Evolutionary conservation across 2,329 filamentous ascomycete species (phyloP).

Genomic region (Drechslerella coelobrocha): DNA sequence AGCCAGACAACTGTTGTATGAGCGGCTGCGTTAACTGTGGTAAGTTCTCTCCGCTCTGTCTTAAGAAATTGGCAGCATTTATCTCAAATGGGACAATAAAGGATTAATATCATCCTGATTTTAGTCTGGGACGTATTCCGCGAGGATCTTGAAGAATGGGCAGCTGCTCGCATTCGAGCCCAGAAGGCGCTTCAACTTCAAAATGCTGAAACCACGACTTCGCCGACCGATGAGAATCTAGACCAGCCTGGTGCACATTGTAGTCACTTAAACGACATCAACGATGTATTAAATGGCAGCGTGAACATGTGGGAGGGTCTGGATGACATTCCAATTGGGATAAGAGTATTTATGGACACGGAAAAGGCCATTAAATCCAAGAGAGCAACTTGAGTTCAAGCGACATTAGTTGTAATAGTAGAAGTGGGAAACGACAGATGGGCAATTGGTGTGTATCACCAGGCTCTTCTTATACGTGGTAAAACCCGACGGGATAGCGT

Average conservation of each 20-base stretch:
- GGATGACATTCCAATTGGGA: slow-evolving; percentile 81
- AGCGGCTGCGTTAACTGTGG: slow-evolving; percentile 97
- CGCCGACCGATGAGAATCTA: background rate
- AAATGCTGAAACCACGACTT: slow-evolving; percentile 1
- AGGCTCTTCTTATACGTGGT: background rate
- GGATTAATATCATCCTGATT: background rate
- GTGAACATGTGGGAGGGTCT: slow-evolving; percentile 51
- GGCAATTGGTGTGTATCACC: too few species aligned
- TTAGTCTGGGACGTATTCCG: slow-evolving; percentile 64
- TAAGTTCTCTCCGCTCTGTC: slow-evolving; percentile 68
- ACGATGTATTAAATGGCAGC: background rate
- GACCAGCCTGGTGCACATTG: background rate
- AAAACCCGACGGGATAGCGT: background rate
- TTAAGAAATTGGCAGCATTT: background rate
- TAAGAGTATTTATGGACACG: slow-evolving; percentile 94
- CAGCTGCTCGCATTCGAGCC: slow-evolving; percentile 69
- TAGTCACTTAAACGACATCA: background rate
- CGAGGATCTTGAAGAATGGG: slow-evolving; percentile 93
- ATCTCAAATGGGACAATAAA: background rate
- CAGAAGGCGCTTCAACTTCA: slow-evolving; percentile 63
- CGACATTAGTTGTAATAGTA: background rate
- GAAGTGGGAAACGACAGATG: background rate
- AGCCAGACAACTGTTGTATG: slow-evolving; percentile 99
- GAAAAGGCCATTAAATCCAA: slow-evolving; percentile 87
- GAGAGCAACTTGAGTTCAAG: slow-evolving; percentile 38